Evolutionary conservation across 148 eudicot species (phyloP).

Genomic region (Drosera capensis): DNA sequence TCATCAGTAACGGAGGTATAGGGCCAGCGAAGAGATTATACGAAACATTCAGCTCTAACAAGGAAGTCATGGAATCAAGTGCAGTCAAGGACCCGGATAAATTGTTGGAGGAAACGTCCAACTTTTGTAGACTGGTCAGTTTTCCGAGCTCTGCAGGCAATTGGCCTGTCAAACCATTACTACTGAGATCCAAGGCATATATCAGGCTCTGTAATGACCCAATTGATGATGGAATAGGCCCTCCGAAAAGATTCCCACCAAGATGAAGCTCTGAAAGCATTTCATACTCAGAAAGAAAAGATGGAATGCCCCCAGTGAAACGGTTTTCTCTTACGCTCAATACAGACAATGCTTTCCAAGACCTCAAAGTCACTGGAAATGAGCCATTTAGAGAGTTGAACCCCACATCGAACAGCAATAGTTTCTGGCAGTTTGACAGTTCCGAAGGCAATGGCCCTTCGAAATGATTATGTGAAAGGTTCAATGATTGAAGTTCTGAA

Average conservation of each 20-base stretch:
- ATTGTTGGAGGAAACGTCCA: slow-evolving; percentile 49
- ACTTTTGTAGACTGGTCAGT: slow-evolving; percentile 26
- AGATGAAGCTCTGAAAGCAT: slow-evolving; percentile 37
- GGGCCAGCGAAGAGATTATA: slow-evolving; percentile 51
- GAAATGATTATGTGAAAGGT: slow-evolving; percentile 43
- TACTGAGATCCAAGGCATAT: slow-evolving; percentile 36
- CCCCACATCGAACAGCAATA: slow-evolving; percentile 30
- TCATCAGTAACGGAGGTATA: slow-evolving; percentile 28
- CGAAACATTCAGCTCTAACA: slow-evolving; percentile 37
- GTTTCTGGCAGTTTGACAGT: slow-evolving; percentile 26
- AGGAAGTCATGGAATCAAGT: slow-evolving; percentile 20
- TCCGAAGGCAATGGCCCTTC: slow-evolving; percentile 49
- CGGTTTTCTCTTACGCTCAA: slow-evolving; percentile 44
- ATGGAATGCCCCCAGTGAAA: slow-evolving; percentile 47
- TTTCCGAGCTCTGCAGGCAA: slow-evolving; percentile 30
- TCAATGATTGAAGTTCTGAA: slow-evolving; percentile 25
- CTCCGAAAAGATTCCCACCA: slow-evolving; percentile 47
- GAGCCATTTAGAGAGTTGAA: slow-evolving; percentile 44
- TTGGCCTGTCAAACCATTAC: slow-evolving; percentile 36
- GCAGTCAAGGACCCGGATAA: slow-evolving; percentile 39
- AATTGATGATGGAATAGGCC: slow-evolving; percentile 39
- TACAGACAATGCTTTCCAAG: slow-evolving; percentile 21
- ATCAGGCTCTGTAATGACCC: slow-evolving; percentile 24
- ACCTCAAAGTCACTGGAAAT: slow-evolving; percentile 31
- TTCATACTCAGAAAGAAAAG: slow-evolving; percentile 25